Evolutionary conservation across 1,284 basidiomycete genomes (phyloP).

Genomic region (Puccinia horiana): DNA sequence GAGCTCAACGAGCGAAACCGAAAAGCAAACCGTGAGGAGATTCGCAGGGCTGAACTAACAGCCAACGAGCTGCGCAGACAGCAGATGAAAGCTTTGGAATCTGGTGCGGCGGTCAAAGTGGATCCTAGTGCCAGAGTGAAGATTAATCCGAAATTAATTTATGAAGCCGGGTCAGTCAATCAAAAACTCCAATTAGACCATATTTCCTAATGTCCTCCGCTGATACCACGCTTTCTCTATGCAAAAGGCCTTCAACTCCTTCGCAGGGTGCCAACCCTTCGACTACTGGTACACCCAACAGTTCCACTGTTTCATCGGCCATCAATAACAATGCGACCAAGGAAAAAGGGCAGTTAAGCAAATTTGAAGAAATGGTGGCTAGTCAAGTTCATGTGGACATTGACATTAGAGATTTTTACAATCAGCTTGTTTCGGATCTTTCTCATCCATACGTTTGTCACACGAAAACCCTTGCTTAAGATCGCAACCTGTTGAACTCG

Average conservation of each 20-base stretch:
- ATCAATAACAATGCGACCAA: slow-evolving; percentile 17
- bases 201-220: background rate
- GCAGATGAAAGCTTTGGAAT: slow-evolving; percentile 57
- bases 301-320: background rate
- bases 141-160: slow-evolving; percentile 31
- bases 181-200: background rate
- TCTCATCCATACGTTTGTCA: too few relatives aligned
- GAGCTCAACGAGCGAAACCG: slow-evolving; percentile 84
- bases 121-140: slow-evolving; percentile 40
- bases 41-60: slow-evolving; percentile 72
- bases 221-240: background rate
- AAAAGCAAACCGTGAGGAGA: slow-evolving; percentile 73
- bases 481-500: too few relatives aligned
- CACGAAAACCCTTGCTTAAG: too few relatives aligned
- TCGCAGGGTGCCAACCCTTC: background rate
- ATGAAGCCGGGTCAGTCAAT: slow-evolving; percentile 38
- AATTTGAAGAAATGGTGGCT: slow-evolving; percentile 47
- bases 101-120: slow-evolving; percentile 14
- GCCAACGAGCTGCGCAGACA: slow-evolving; percentile 67
- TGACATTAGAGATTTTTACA: slow-evolving; percentile 42
- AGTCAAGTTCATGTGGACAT: slow-evolving; percentile 43
- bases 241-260: slow-evolving; percentile 10
- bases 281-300: background rate
- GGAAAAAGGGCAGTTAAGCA: slow-evolving; percentile 6
- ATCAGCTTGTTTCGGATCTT: too few relatives aligned